Conservation (phyloP, 2,329 filamentous ascomycete genomes). For the Talaromyces atroroseus region DNA sequence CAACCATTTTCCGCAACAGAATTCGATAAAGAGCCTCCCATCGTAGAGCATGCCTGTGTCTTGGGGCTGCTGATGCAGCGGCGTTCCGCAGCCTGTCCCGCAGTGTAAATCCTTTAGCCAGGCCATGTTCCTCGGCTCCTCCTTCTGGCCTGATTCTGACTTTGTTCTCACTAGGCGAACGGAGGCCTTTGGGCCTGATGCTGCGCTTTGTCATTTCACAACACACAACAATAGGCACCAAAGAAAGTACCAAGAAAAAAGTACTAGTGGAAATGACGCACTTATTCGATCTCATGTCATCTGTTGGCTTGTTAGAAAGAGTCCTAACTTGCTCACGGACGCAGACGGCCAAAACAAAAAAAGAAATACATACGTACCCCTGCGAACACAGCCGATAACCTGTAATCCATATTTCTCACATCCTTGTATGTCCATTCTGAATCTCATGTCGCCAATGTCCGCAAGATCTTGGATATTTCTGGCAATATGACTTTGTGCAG, state of each 20-base stretch:
- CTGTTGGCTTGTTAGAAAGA: neutral
- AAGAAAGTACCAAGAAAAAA: neutral
- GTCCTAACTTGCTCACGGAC: neutral
- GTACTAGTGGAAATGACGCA: slow-evolving; percentile 7
- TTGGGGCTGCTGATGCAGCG: neutral
- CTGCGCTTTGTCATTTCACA: neutral
- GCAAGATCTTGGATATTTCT: neutral
- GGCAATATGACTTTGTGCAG: neutral
- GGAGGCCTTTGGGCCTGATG: neutral
- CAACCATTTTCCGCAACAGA: neutral
- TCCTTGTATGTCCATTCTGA: neutral
- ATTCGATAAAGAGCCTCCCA: slow-evolving; percentile 1
- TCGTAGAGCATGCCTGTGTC: neutral
- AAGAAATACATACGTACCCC: neutral
- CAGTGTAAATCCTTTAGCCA: slow-evolving; percentile 5
- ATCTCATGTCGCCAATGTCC: neutral
- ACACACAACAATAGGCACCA: neutral
- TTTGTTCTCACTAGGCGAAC: neutral
- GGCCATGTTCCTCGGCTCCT: neutral
- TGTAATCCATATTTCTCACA: neutral
- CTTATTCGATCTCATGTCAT: neutral
- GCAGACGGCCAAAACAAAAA: neutral
- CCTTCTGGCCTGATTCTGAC: neutral
- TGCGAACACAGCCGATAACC: neutral
- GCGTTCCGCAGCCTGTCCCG: slow-evolving; percentile 6